Percentiles rank a stretch among this genome's conserved stretches.
Conservation (phyloP, 1,284 basidiomycete species). For the Boletus hoseneyae region DNA sequence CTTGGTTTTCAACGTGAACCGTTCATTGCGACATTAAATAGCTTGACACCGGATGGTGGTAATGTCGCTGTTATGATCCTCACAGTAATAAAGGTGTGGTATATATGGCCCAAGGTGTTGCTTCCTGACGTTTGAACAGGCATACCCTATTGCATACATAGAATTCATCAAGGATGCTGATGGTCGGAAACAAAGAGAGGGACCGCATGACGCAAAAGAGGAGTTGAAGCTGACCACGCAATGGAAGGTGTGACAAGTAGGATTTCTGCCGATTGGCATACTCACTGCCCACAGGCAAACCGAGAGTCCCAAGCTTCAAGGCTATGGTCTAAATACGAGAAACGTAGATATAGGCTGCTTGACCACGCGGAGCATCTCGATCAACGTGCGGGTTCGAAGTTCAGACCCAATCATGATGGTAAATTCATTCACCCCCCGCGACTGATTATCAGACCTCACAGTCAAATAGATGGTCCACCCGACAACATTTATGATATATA, state of each 20-base stretch:
- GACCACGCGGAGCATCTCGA: slow-evolving; percentile 58
- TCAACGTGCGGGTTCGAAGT: slow-evolving; percentile 43
- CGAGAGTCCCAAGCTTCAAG: slow-evolving; percentile 54
- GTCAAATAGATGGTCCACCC: slow-evolving; percentile 45
- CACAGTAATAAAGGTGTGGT: slow-evolving; percentile 61
- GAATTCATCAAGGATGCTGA: slow-evolving; percentile 54
- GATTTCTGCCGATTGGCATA: neutral
- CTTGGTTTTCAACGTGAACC: slow-evolving; percentile 70
- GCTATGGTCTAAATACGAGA: slow-evolving; percentile 52
- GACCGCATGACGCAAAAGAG: slow-evolving; percentile 68
- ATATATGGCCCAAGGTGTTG: slow-evolving; percentile 10
- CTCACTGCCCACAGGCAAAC: slow-evolving; percentile 39
- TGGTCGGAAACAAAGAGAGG: slow-evolving; percentile 51
- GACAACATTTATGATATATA: slow-evolving; percentile 63
- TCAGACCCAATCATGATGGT: slow-evolving; percentile 46
- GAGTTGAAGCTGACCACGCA: slow-evolving; percentile 57
- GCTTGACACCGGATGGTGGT: slow-evolving; percentile 83
- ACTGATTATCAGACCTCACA: neutral
- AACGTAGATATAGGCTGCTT: slow-evolving; percentile 45
- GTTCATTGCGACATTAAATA: slow-evolving; percentile 75
- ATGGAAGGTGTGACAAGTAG: slow-evolving; percentile 60
- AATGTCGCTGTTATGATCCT: slow-evolving; percentile 75
- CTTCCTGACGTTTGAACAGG: slow-evolving; percentile 37
- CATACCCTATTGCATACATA: slow-evolving; percentile 60
- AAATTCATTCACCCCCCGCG: slow-evolving; percentile 10